These are phyloP conservation scores for Glebionis coronaria DNA, from an alignment of 129 eudicot genomes.

Conservation along the genomic window DNA sequence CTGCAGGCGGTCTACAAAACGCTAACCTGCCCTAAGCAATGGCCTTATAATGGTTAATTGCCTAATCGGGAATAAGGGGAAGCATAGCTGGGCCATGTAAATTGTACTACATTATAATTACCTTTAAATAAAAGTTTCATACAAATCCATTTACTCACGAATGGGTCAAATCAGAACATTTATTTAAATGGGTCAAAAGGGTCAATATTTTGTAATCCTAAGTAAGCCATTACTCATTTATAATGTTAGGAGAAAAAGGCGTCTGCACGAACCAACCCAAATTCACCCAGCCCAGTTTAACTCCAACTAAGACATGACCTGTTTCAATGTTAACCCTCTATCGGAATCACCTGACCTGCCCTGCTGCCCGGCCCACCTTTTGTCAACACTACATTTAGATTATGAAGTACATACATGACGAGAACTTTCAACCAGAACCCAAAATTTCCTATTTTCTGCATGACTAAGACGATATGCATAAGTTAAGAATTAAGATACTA, in stretches of 20 bases:
- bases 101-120: neutral
- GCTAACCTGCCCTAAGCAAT: neutral
- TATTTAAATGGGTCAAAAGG: neutral
- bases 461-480: neutral
- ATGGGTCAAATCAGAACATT: neutral
- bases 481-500: too few species aligned
- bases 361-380: neutral
- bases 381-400: neutral
- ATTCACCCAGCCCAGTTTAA: neutral
- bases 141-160: neutral
- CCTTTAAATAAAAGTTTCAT: too few species aligned
- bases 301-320: neutral
- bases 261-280: neutral
- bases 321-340: neutral
- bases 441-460: neutral
- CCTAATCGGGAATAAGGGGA: neutral
- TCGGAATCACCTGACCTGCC: neutral
- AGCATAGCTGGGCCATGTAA: neutral
- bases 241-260: neutral
- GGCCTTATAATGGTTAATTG: neutral
- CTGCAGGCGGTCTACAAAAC: neutral
- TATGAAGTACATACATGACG: neutral
- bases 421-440: neutral
- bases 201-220: constrained; percentile 2
- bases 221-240: neutral